phyloP scores from a whole-genome alignment of 2,329 filamentous ascomycete genomes.

The Cryoendolithus antarcticus region DNA sequence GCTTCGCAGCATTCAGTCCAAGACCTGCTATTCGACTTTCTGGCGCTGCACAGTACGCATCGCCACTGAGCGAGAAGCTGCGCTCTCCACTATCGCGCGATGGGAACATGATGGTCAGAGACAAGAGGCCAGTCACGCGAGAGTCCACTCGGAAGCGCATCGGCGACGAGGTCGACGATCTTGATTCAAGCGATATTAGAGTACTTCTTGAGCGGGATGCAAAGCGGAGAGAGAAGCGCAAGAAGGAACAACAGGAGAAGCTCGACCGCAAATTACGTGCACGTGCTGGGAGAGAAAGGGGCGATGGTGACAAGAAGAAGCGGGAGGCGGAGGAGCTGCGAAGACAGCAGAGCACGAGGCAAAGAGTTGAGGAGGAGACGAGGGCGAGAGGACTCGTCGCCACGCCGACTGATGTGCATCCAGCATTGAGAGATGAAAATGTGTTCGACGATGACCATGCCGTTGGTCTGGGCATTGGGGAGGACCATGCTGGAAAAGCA shows the following conservation, averaged over 20 bases:
- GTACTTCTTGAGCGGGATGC: constrained; percentile 85
- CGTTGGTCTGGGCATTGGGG: constrained; percentile 19
- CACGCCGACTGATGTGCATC: constrained; percentile 22
- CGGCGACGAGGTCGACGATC: constrained; percentile 63
- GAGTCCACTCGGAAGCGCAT: constrained; percentile 37
- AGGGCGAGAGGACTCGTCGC: constrained; percentile 11
- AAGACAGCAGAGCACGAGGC: constrained; percentile 11
- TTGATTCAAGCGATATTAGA: constrained; percentile 72
- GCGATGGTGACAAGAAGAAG: constrained; percentile 16
- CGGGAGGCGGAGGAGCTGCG: constrained; percentile 44
- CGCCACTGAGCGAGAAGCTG: constrained; percentile 17
- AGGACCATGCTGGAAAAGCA: not conserved
- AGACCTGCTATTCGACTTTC: constrained; percentile 71
- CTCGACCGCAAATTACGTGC: constrained; percentile 52
- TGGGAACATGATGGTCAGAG: constrained; percentile 13
- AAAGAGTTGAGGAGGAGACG: constrained; percentile 15
- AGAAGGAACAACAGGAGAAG: constrained; percentile 53
- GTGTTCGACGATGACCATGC: constrained; percentile 8
- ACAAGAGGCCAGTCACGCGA: constrained; percentile 21
- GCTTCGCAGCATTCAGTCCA: constrained; percentile 69
- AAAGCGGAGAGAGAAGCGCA: constrained; percentile 64
- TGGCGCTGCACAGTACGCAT: constrained; percentile 48
- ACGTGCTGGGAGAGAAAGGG: constrained; percentile 49
- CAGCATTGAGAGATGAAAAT: constrained; percentile 18
- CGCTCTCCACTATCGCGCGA: constrained; percentile 5